A percentile compares a stretch with the other conserved stretches of the same genome.
Conservation (phyloP, 2,329 filamentous ascomycete genomes). For the Aphanocladium album region DNA sequence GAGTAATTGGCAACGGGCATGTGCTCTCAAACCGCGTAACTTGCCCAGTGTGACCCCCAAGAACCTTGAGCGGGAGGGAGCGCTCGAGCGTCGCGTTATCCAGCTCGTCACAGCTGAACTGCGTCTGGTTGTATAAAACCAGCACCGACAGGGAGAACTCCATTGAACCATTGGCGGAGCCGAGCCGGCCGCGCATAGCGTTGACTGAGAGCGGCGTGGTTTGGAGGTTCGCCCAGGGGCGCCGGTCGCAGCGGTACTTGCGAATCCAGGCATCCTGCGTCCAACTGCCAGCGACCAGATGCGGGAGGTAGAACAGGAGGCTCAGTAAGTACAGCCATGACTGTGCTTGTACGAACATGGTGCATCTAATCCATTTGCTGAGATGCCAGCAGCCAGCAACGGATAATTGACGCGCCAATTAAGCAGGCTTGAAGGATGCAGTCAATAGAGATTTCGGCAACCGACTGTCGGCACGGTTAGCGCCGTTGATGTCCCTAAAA, state of each 20-base stretch:
- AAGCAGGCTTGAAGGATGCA: no score
- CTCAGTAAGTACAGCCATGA: not conserved
- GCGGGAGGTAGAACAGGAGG: not conserved
- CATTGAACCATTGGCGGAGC: not conserved
- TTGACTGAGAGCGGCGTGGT: not conserved
- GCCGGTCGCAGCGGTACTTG: not conserved
- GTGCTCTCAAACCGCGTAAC: not conserved
- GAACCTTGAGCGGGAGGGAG: not conserved
- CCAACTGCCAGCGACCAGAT: not conserved
- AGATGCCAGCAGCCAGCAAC: no score
- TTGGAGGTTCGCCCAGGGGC: not conserved
- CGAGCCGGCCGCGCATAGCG: not conserved
- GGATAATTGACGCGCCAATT: no score
- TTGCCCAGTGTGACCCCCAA: not conserved
- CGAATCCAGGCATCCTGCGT: conserved; percentile 3
- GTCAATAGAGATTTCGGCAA: no score
- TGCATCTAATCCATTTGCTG: not conserved
- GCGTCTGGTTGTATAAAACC: not conserved
- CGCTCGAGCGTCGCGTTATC: not conserved
- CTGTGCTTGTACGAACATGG: not conserved
- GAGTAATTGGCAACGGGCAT: conserved; percentile 1
- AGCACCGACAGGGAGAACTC: not conserved
- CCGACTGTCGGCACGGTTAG: no score
- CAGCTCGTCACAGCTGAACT: not conserved
- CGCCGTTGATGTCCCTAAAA: no score